Evolutionary conservation across 2,329 filamentous ascomycete species (phyloP).

Genomic region (Drechslerella dactyloides): DNA sequence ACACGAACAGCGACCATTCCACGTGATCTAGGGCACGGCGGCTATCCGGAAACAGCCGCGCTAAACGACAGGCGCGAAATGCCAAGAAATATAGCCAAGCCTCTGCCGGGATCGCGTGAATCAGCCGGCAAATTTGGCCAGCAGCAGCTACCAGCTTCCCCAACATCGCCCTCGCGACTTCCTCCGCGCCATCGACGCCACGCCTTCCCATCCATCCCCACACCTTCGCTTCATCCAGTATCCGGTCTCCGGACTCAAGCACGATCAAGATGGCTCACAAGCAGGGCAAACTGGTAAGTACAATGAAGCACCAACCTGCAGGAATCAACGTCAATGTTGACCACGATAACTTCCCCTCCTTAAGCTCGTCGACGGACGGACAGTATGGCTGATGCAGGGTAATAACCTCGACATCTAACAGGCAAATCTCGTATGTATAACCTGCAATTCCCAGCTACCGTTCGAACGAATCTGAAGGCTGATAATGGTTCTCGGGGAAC

Average conservation of each 20-base stretch:
- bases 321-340: conserved; percentile 51
- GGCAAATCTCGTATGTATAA: conserved; percentile 51
- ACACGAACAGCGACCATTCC: not conserved
- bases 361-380: conserved; percentile 44
- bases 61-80: conserved; percentile 8
- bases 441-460: conserved; percentile 26
- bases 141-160: conserved; percentile 35
- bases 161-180: conserved; percentile 27
- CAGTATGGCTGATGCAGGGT: conserved; percentile 51
- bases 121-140: conserved; percentile 50
- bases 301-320: conserved; percentile 25
- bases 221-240: conserved; percentile 4
- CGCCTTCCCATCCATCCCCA: not conserved
- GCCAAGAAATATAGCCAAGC: conserved; percentile 16
- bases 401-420: conserved; percentile 32
- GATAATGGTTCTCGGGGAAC: conserved; percentile 15
- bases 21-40: conserved; percentile 41
- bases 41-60: conserved; percentile 6
- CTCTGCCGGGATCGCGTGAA: conserved; percentile 42
- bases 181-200: conserved; percentile 19
- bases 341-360: conserved; percentile 29
- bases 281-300: conserved; percentile 98
- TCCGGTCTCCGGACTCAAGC: conserved; percentile 53
- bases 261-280: conserved; percentile 77
- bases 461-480: conserved; percentile 22